phyloP scores from a whole-genome alignment of 495 filamentous ascomycete genomes.

The Daldinia vernicosa region DNA sequence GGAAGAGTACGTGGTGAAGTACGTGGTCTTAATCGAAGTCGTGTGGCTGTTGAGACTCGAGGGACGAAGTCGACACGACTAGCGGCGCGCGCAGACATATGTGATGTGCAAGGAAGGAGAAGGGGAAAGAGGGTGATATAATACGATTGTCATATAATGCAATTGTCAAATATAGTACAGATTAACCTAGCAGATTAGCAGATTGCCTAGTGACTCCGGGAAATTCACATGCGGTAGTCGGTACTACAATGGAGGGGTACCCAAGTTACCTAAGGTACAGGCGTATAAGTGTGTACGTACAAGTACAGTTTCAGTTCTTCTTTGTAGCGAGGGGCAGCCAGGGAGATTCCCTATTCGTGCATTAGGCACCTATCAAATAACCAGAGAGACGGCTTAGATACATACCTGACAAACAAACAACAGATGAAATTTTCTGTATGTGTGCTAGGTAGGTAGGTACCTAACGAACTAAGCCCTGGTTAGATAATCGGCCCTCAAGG shows the following conservation, averaged over 20 bases:
- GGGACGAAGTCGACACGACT: slow-evolving; percentile 40
- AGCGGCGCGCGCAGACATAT: slow-evolving; percentile 41
- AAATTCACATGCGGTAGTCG: slow-evolving; percentile 15
- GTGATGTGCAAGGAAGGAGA: slow-evolving; percentile 27
- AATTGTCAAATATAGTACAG: background rate
- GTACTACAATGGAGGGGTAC: slow-evolving; percentile 32
- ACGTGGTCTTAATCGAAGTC: slow-evolving; percentile 34
- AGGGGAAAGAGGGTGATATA: slow-evolving; percentile 22
- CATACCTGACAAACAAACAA: too few species aligned
- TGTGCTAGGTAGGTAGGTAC: background rate
- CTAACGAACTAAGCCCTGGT: slow-evolving; percentile 17
- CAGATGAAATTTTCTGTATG: background rate
- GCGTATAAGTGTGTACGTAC: slow-evolving; percentile 20
- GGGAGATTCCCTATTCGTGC: slow-evolving; percentile 35
- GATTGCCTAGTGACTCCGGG: background rate
- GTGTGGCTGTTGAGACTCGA: slow-evolving; percentile 38
- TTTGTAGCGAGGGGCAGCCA: slow-evolving; percentile 38
- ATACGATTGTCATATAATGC: slow-evolving; percentile 39
- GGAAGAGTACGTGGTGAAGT: slow-evolving; percentile 19
- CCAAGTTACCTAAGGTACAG: slow-evolving; percentile 15
- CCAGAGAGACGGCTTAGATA: too few species aligned
- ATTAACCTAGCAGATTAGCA: background rate
- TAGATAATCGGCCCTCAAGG: slow-evolving; percentile 21
- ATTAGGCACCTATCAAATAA: slow-evolving; percentile 24
- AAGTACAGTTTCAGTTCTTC: slow-evolving; percentile 16